These are phyloP conservation scores for Microdochium trichocladiopsis DNA, from an alignment of 2,329 filamentous ascomycete species.

Conservation along the genomic window DNA sequence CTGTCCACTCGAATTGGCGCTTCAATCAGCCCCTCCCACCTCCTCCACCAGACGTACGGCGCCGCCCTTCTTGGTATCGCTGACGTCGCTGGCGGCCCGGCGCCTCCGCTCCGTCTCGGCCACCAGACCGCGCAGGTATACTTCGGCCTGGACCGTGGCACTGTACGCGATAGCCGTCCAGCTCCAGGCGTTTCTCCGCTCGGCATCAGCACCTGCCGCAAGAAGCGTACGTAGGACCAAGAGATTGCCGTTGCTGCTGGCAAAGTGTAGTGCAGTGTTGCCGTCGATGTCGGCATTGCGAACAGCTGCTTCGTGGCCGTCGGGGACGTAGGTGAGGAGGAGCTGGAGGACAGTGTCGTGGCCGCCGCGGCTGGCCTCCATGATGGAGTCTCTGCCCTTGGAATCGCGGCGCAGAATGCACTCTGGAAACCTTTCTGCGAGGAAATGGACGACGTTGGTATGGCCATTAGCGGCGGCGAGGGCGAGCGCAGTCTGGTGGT, in stretches of 20 bases:
- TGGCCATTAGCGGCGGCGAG: conserved; percentile 65
- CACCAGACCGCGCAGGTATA: conserved; percentile 74
- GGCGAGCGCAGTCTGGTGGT: conserved; percentile 76
- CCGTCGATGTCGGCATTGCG: conserved; percentile 59
- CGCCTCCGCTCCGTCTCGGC: conserved; percentile 61
- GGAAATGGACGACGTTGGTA: conserved; percentile 65
- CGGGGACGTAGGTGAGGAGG: conserved; percentile 52
- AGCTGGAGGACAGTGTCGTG: conserved; percentile 61
- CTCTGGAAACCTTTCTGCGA: conserved; percentile 56
- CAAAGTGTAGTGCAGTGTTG: conserved; percentile 86
- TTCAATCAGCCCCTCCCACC: conserved; percentile 11
- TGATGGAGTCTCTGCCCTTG: conserved; percentile 64
- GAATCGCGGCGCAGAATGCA: conserved; percentile 60
- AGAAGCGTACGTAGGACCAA: conserved; percentile 71
- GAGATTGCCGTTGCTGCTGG: conserved; percentile 73
- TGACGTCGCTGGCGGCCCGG: conserved; percentile 26
- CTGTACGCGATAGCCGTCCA: conserved; percentile 84
- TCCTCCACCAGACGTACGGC: conserved; percentile 37
- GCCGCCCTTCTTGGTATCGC: conserved; percentile 31
- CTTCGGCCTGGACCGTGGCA: conserved; percentile 74
- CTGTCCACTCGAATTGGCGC: conserved; percentile 4
- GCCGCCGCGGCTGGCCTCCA: conserved; percentile 54
- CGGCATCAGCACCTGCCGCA: conserved; percentile 69
- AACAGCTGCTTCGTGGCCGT: conserved; percentile 45
- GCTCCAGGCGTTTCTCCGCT: conserved; percentile 65